phyloP scores from a whole-genome alignment of 2,329 filamentous ascomycete genomes.

The Verticillium klebahnii region DNA sequence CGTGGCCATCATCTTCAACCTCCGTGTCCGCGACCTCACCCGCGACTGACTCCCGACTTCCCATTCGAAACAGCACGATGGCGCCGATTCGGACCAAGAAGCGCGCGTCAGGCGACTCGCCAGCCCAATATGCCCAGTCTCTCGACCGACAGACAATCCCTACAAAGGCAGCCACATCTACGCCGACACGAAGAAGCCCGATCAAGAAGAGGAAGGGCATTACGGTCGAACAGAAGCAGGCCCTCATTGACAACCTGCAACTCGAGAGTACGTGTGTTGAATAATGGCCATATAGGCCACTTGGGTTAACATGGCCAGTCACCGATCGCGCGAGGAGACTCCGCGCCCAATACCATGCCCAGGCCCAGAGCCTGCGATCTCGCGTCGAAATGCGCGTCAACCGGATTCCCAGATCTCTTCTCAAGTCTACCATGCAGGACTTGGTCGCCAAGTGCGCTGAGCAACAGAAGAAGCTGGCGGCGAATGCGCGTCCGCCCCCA shows the following conservation, averaged over 20 bases:
- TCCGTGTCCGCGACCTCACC: constrained; percentile 20
- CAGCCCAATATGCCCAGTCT: constrained; percentile 16
- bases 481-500: constrained; percentile 34
- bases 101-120: constrained; percentile 22
- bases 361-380: constrained; percentile 78
- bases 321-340: constrained; percentile 84
- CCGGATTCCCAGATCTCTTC: constrained; percentile 75
- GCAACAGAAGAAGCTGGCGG: constrained; percentile 30
- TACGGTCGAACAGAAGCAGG: constrained; percentile 72
- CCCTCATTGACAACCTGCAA: constrained; percentile 83
- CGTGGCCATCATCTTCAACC: constrained; percentile 20
- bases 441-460: constrained; percentile 53
- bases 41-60: background rate
- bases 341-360: constrained; percentile 81
- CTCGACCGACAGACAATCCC: constrained; percentile 17
- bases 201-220: constrained; percentile 59
- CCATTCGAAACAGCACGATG: constrained; percentile 28
- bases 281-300: background rate
- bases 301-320: constrained; percentile 48
- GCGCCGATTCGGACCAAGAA: constrained; percentile 37
- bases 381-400: constrained; percentile 92
- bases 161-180: constrained; percentile 27
- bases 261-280: constrained; percentile 64
- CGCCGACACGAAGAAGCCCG: constrained; percentile 49
- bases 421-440: constrained; percentile 78